phyloP scores from a whole-genome alignment of 257 asterid genomes.

The Nicotiana knightiana region DNA sequence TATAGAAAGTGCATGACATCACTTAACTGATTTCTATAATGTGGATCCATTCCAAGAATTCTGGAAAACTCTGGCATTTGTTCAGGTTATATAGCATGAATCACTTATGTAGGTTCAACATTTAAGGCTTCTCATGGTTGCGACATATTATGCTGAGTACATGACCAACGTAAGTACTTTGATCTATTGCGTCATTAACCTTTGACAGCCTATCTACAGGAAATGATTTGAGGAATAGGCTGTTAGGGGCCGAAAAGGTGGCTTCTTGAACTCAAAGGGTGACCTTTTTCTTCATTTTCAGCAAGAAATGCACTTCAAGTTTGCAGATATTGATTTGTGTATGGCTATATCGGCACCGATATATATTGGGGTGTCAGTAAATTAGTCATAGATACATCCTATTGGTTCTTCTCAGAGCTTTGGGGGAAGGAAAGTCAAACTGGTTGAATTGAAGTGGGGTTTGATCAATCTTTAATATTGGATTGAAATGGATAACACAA shows the following conservation, averaged over 20 bases:
- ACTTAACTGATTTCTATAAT: neutral
- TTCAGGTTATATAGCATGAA: neutral
- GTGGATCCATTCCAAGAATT: neutral
- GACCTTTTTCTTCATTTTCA: neutral
- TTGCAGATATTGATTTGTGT: neutral
- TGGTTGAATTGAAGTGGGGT: neutral
- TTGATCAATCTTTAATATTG: neutral
- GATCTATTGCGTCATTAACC: neutral
- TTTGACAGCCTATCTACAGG: neutral
- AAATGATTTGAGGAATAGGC: neutral
- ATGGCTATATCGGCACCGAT: no score
- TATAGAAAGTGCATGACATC: neutral
- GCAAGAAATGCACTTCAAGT: neutral
- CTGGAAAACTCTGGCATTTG: neutral
- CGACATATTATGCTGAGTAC: neutral
- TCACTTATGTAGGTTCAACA: neutral
- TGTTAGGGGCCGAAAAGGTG: neutral
- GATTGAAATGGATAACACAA: constrained; percentile 35
- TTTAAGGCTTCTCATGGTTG: neutral
- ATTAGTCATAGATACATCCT: neutral
- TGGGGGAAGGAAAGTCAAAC: no score
- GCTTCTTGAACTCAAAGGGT: neutral
- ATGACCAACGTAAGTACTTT: neutral
- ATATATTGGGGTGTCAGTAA: neutral
- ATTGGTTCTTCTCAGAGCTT: no score